Evolutionary conservation across 1,284 basidiomycete genomes (phyloP), one percentile per base, ranked within the genome.

Genomic region (Irpex rosettiformis): DNA sequence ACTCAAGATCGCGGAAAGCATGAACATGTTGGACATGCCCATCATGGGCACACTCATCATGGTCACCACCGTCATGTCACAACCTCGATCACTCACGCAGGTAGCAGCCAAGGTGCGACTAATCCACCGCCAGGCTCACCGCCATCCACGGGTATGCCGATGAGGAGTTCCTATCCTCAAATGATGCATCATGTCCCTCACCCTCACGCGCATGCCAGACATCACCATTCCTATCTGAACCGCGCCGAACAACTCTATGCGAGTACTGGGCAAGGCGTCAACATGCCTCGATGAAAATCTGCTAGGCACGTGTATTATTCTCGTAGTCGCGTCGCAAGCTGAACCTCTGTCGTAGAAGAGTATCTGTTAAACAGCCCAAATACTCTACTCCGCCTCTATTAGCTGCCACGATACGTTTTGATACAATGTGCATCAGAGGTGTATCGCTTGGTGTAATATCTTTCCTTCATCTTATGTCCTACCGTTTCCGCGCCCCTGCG

Each of bases 141-240:
- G 11, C 52, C 60, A 5, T 29, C 62, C 7, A 75, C 81, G 30
- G 72, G 78, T 2, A 73, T 87, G 48, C 48, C 48, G 6, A 27
- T 51, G 24, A 81, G 77, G 54, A 72, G 81, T 16, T 80, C 84
- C 10, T 87, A 85, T 67, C 73, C 72, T 16, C 67, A 69, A 11
- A 65, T 73, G 65, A 86, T 90, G 84, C 88, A 89, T 66, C 88
- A 89, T 63, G 86, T 89, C 52, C 86, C 88, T 0, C 88, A 89
- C 64, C 86, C 88, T 1, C 87, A 89, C 60, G 85, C 86, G 0
- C 87, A 90, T 64, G 83, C 86, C 0, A 79, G 86, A 28, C 84
- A 87, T 63, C 87, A 85, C 61, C 80, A 82, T 59, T 63, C 72
- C 16, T 67, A 69, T 33, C 55, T 83, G 56, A 79, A 78, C 65